Conservation (phyloP, 495 filamentous ascomycete genomes). For the Neurospora sublineolata region DNA sequence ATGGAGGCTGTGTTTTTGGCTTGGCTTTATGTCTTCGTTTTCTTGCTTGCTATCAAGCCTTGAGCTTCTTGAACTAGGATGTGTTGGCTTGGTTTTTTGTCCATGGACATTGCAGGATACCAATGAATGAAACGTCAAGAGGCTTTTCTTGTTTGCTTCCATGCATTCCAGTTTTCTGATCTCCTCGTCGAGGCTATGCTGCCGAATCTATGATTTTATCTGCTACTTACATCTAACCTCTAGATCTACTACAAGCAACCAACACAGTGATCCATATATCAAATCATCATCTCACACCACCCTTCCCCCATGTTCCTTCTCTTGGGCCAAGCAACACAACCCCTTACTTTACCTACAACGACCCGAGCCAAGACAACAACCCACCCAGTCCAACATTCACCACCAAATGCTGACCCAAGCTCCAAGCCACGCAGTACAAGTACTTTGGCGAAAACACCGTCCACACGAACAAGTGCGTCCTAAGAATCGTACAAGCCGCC, state of each 20-base stretch:
- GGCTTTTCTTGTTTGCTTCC: neutral
- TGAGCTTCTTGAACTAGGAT: neutral
- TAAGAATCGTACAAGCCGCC: conserved; percentile 71
- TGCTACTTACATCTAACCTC: neutral
- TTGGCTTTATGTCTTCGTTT: neutral
- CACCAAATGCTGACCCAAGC: conserved; percentile 61
- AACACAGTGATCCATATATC: neutral
- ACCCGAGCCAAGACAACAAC: conserved; percentile 43
- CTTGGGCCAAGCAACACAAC: neutral
- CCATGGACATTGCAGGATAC: neutral
- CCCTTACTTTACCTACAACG: neutral
- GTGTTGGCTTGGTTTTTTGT: neutral
- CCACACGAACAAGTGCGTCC: conserved; percentile 96
- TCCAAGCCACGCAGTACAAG: conserved; percentile 83
- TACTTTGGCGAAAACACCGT: conserved; percentile 98
- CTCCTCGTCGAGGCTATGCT: neutral
- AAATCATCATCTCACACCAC: neutral
- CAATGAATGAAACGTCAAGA: neutral
- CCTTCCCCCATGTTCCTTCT: neutral
- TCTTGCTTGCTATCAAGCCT: neutral
- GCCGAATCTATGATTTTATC: neutral
- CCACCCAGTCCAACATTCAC: conserved; percentile 52
- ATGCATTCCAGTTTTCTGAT: neutral
- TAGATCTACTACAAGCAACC: neutral
- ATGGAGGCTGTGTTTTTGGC: neutral